A percentile compares a stretch with the other conserved stretches of the same genome.
These are phyloP conservation scores for Candida pseudoviswanathii DNA, from an alignment of 1,139 yeast species.

Conservation along the genomic window DNA sequence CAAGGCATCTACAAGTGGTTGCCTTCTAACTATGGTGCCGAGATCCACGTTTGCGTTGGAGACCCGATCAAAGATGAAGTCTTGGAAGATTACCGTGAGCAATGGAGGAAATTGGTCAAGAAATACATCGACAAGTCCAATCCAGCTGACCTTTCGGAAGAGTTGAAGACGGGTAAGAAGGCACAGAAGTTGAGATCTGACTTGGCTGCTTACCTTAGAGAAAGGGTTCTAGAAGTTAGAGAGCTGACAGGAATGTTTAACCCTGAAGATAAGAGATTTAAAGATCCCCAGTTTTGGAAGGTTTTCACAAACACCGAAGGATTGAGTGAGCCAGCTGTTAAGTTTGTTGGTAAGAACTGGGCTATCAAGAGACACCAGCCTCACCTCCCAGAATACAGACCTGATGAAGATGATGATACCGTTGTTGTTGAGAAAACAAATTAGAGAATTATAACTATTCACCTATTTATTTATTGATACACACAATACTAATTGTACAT, in stretches of 20 bases:
- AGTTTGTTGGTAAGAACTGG: constrained; percentile 78
- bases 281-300: constrained; percentile 73
- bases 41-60: constrained; percentile 72
- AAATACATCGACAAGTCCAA: constrained; percentile 51
- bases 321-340: constrained; percentile 61
- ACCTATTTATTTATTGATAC: not conserved
- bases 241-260: constrained; percentile 51
- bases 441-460: not conserved
- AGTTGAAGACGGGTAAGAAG: constrained; percentile 60
- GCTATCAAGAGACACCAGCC: constrained; percentile 70
- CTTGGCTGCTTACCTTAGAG: constrained; percentile 70
- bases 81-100: constrained; percentile 59
- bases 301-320: constrained; percentile 66
- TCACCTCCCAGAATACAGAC: constrained; percentile 47
- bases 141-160: constrained; percentile 62
- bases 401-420: constrained; percentile 11
- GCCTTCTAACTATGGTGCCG: constrained; percentile 69
- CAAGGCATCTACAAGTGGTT: constrained; percentile 55
- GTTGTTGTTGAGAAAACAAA: not conserved
- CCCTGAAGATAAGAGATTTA: constrained; percentile 62
- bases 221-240: constrained; percentile 62
- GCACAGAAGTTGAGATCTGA: constrained; percentile 67
- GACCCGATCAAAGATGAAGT: constrained; percentile 62
- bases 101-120: constrained; percentile 67
- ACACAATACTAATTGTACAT: too few relatives aligned